Percentiles rank a stretch among this genome's conserved stretches.
These are phyloP conservation scores for Pezicula carpinea DNA, from an alignment of 2,329 filamentous ascomycete species.

Conservation along the genomic window DNA sequence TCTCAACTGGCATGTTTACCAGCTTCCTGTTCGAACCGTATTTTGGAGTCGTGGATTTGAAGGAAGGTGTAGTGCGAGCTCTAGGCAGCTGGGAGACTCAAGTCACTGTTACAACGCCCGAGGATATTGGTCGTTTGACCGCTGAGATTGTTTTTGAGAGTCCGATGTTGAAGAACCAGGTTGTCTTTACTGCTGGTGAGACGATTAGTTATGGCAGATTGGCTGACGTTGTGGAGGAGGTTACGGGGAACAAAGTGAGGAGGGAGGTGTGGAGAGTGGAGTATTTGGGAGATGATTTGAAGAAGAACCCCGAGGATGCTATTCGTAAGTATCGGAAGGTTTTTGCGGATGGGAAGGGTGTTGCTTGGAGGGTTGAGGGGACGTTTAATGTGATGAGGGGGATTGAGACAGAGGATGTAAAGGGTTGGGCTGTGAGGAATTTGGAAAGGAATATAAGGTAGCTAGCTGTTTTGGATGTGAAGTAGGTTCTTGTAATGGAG, in stretches of 20 bases:
- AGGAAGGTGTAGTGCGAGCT: constrained; percentile 45
- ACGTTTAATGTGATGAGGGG: constrained; percentile 42
- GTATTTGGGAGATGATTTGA: constrained; percentile 40
- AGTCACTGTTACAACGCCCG: constrained; percentile 58
- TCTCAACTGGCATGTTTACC: constrained; percentile 68
- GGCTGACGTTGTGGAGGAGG: constrained; percentile 46
- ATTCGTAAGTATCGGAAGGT: constrained; percentile 57
- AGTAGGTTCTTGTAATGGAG: too few relatives aligned
- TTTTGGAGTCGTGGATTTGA: constrained; percentile 58
- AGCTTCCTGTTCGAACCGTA: constrained; percentile 60
- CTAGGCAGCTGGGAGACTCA: constrained; percentile 57
- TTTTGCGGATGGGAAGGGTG: constrained; percentile 46
- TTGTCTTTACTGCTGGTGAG: constrained; percentile 58
- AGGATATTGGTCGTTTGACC: constrained; percentile 58
- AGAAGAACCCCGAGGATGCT: constrained; percentile 38
- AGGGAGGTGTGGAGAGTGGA: constrained; percentile 46
- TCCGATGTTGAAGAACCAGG: constrained; percentile 25
- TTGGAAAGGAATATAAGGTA: too few relatives aligned
- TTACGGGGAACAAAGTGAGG: constrained; percentile 36
- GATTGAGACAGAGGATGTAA: constrained; percentile 60
- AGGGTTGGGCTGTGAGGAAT: constrained; percentile 25
- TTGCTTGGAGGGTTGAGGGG: constrained; percentile 30
- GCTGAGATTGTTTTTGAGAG: constrained; percentile 49
- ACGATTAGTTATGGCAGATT: constrained; percentile 53
- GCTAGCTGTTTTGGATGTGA: too few relatives aligned